phyloP scores from a whole-genome alignment of 73 alveolate species.

The Paramecium sexaurelia region DNA sequence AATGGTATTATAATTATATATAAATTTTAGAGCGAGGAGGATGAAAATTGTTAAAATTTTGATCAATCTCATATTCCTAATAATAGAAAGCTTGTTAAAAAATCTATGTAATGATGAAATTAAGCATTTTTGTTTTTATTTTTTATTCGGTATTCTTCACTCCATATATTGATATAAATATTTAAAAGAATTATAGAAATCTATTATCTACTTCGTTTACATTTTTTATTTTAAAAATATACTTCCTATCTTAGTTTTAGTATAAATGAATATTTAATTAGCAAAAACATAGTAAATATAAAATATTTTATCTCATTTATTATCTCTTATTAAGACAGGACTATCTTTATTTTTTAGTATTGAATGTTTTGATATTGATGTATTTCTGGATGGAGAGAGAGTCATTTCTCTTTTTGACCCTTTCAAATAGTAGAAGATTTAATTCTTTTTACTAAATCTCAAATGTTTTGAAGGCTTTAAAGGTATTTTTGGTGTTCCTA shows the following conservation, averaged over 20 bases:
- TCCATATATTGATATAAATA: background rate
- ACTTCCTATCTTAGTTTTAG: no score
- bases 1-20: background rate
- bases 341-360: background rate
- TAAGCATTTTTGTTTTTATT: background rate
- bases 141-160: background rate
- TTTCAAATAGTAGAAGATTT: background rate
- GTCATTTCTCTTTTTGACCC: background rate
- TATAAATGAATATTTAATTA: background rate
- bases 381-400: background rate
- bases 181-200: background rate
- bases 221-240: no score
- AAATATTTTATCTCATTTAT: background rate
- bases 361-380: background rate
- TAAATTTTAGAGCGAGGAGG: background rate
- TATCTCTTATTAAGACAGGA: background rate
- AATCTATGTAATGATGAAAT: background rate
- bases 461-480: background rate
- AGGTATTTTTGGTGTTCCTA: background rate
- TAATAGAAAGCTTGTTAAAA: background rate
- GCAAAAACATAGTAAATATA: background rate
- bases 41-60: background rate
- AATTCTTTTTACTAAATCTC: background rate
- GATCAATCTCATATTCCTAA: background rate
- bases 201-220: no score